Evolutionary conservation across 1,284 basidiomycete genomes (phyloP), one percentile per base, ranked within the genome.

Genomic region (Microbotryomycetes sp.): DNA sequence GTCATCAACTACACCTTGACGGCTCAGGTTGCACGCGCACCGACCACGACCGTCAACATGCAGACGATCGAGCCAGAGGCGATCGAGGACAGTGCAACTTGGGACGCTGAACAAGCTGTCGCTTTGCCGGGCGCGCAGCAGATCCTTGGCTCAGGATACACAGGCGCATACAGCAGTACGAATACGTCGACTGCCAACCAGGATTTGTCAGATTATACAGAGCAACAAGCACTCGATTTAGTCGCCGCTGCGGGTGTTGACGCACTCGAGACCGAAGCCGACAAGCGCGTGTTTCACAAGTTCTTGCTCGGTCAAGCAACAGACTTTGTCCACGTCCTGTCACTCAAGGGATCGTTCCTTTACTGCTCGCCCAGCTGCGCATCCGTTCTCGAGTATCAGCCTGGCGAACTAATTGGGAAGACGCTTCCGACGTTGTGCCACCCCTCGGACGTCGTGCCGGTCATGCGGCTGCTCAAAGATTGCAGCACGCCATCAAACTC

Each of bases 381-480:
- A 18, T 78, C 81, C 30, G 82, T 89, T 13, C 80, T 93, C 27
- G 90, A 89, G 30, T 91, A 89, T 75, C 82, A 84, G 45, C 83
- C 90, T 2, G 81, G 84, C 47, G 90, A 94, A 65, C 82, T 97
- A 59, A 57, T 91, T 27, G 89, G 89, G 57, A 83, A 83, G 73
- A 81, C 82, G 45, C 78, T 96, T 66, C 83, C 51, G 85, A 91
- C 73, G 79, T 72, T 91, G 62, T 91, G 90, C 65, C 91, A 96
- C 73, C 87, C 87, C 0, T 87, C 87, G 56, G 93, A 97, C 73
- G 81, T 91, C 45, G 87, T 94, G 1, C 91, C 91, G 0, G 82
- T 96, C 65, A 87, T 90, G 82, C 83, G 93, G 48, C 91, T 94
- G 77, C 81, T 97, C 65, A 97, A 97, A 76, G 92, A 96, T 15